Evolutionary conservation across 2,329 filamentous ascomycete species (phyloP).

Genomic region (Ophiostoma montium): DNA sequence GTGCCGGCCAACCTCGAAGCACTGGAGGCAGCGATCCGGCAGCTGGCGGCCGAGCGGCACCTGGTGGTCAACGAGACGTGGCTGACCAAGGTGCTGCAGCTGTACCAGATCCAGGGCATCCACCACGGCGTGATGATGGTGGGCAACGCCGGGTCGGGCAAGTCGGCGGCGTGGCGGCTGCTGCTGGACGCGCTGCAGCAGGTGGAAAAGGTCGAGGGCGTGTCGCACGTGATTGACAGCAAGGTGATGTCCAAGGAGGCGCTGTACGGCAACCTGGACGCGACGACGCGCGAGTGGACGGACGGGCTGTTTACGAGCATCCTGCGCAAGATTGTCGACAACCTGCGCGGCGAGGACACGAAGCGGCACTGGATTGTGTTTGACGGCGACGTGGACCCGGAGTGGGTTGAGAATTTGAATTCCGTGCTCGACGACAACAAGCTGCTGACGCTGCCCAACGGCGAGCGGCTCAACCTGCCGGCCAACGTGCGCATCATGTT

Average conservation of each 20-base stretch:
- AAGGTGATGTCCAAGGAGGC: constrained; percentile 99
- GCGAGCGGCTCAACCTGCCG: constrained; percentile 90
- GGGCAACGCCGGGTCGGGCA: constrained; percentile 91
- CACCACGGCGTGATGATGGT: constrained; percentile 99
- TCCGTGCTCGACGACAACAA: constrained; percentile 99
- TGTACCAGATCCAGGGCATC: constrained; percentile 95
- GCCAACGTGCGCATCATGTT: constrained; percentile 98
- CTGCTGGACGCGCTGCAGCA: constrained; percentile 81
- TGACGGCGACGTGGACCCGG: constrained; percentile 95
- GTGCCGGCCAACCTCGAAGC: constrained; percentile 73
- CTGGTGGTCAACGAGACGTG: constrained; percentile 85
- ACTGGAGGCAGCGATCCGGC: constrained; percentile 67
- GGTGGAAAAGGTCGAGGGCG: constrained; percentile 82
- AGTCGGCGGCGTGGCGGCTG: constrained; percentile 88
- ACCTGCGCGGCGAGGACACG: constrained; percentile 87
- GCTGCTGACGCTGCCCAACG: constrained; percentile 88
- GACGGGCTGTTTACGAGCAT: constrained; percentile 98
- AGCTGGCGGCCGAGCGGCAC: constrained; percentile 71
- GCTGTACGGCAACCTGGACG: constrained; percentile 88
- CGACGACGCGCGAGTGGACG: constrained; percentile 96
- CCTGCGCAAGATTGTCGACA: constrained; percentile 95
- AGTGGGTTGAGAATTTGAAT: constrained; percentile 99
- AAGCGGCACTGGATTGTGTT: constrained; percentile 99
- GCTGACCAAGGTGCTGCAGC: constrained; percentile 93
- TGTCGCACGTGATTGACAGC: constrained; percentile 94